A percentile compares a stretch with the other conserved stretches of the same genome.
Evolutionary conservation across 208 protist species (phyloP).

Genomic region (Trypanosoma caninum): DNA sequence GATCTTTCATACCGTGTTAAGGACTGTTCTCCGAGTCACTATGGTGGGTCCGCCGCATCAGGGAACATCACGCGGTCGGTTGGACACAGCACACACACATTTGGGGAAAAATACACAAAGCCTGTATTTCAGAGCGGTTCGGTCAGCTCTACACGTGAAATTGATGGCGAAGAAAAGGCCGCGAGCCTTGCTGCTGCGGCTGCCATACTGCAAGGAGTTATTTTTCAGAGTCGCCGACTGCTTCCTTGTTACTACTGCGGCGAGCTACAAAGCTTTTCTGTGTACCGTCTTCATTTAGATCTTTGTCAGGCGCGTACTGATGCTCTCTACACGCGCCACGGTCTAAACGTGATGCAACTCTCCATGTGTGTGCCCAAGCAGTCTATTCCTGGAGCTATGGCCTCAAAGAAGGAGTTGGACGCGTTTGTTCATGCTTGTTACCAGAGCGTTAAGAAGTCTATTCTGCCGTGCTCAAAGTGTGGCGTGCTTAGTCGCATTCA

Average conservation of each 20-base stretch:
- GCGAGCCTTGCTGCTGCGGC: conserved; percentile 20
- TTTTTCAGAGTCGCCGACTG: conserved; percentile 56
- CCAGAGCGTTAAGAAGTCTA: conserved; percentile 45
- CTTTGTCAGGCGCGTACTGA: conserved; percentile 36
- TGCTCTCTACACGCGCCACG: conserved; percentile 30
- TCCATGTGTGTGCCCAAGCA: conserved; percentile 20
- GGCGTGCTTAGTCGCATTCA: conserved; percentile 49
- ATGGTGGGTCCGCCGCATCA: too few relatives aligned
- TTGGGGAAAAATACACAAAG: too few relatives aligned
- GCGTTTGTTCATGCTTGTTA: conserved; percentile 39
- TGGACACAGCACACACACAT: too few relatives aligned
- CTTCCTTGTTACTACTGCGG: conserved; percentile 76
- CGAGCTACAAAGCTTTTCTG: conserved; percentile 40
- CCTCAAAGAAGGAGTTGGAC: conserved; percentile 25
- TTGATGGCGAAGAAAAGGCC: conserved; percentile 3
- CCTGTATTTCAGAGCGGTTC: too few relatives aligned
- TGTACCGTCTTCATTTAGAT: conserved; percentile 57
- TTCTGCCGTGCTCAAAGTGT: conserved; percentile 64
- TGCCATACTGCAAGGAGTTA: conserved; percentile 54
- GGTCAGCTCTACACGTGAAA: neutral
- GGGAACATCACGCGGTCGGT: too few relatives aligned
- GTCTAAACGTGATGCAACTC: conserved; percentile 17
- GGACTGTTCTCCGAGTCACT: too few relatives aligned
- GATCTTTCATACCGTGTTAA: neutral
- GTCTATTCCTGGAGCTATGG: conserved; percentile 18